Conservation (phyloP, 202 grass and related monocot species). For the Brachypodium distachyon region DNA sequence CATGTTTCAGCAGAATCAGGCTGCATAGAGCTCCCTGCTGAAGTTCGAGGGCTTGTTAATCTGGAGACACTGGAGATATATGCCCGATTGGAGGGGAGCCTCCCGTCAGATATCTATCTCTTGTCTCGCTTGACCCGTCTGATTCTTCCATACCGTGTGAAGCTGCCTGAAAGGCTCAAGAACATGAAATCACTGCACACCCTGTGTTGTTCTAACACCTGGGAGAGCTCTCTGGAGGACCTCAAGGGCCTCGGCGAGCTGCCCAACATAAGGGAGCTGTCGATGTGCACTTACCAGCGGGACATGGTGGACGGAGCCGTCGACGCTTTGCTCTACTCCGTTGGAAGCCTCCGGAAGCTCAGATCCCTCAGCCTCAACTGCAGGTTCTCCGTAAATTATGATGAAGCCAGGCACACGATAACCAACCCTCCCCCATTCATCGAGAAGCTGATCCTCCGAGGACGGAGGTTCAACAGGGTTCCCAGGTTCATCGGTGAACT, state of each 20-base stretch:
- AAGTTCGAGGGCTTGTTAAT: not conserved
- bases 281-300: not conserved
- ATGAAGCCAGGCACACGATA: too few species aligned
- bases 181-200: not conserved
- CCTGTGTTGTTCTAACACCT: not conserved
- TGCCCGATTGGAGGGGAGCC: too few species aligned
- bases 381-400: too few species aligned
- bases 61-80: conserved; percentile 7
- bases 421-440: not conserved
- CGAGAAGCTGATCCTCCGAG: not conserved
- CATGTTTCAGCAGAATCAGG: not conserved
- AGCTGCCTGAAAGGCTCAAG: not conserved
- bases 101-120: not conserved
- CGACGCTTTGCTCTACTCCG: not conserved
- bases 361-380: not conserved
- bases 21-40: not conserved
- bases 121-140: not conserved
- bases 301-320: not conserved
- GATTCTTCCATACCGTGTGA: not conserved
- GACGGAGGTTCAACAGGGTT: not conserved
- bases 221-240: not conserved
- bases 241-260: not conserved
- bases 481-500: not conserved
- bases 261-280: not conserved
- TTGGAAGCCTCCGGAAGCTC: too few species aligned